phyloP scores from a whole-genome alignment of 2,329 filamentous ascomycete species.

The Aspergillus fumigatus region DNA sequence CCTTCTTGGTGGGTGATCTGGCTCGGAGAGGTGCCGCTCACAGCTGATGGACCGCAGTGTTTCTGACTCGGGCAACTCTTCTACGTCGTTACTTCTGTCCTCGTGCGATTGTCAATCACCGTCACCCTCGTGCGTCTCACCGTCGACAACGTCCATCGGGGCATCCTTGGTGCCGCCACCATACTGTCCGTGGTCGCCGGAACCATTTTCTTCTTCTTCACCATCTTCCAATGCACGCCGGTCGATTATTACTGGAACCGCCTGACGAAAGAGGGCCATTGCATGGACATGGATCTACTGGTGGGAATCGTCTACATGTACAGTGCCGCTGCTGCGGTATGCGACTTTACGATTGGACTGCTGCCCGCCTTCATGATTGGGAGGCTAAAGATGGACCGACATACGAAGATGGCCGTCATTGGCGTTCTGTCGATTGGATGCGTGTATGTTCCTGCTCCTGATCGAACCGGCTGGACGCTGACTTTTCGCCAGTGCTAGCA shows the following conservation, averaged over 20 bases:
- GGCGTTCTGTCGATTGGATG: background rate
- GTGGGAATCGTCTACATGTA: conserved; percentile 25
- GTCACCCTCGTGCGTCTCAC: conserved; percentile 51
- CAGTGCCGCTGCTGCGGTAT: conserved; percentile 24
- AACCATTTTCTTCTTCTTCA: conserved; percentile 44
- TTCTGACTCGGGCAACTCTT: conserved; percentile 52
- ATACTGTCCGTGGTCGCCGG: conserved; percentile 41
- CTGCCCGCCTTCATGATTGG: conserved; percentile 31
- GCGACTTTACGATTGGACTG: conserved; percentile 50
- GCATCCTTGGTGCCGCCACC: conserved; percentile 45
- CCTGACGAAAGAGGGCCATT: conserved; percentile 29
- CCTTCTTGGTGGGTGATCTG: background rate
- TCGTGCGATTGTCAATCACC: conserved; percentile 49
- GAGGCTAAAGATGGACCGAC: background rate
- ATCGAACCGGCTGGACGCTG: background rate
- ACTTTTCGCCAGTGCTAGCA: background rate
- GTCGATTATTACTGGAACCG: conserved; percentile 46
- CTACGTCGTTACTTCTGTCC: conserved; percentile 45
- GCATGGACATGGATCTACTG: conserved; percentile 32
- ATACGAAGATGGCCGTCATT: background rate
- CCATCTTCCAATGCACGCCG: conserved; percentile 49
- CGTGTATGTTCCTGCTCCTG: background rate
- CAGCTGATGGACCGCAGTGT: conserved; percentile 8
- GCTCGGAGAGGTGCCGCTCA: too few relatives aligned
- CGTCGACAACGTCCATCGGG: conserved; percentile 40